These are phyloP conservation scores for Persicaria tinctoria DNA, from an alignment of 148 eudicot genomes.

Conservation along the genomic window DNA sequence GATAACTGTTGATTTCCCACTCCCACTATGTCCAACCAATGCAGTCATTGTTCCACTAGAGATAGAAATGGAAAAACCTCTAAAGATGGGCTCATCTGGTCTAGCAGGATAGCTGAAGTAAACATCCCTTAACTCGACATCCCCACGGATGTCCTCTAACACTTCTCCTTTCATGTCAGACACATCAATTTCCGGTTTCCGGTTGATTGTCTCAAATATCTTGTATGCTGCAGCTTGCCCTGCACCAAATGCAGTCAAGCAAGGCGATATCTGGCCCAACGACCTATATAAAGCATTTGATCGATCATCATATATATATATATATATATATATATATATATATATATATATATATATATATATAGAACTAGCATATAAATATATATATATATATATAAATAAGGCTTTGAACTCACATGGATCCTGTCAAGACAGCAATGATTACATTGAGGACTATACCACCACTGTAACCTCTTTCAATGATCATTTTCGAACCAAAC, in stretches of 20 bases:
- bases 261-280: conserved; percentile 56
- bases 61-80: conserved; percentile 42
- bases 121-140: conserved; percentile 44
- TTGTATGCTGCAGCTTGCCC: conserved; percentile 56
- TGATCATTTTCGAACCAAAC: conserved; percentile 58
- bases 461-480: conserved; percentile 41
- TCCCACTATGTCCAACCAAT: conserved; percentile 62
- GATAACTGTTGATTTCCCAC: conserved; percentile 60
- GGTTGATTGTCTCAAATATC: conserved; percentile 48
- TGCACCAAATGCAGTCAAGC: conserved; percentile 52
- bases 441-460: conserved; percentile 50
- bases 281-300: conserved; percentile 24
- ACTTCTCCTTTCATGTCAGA: conserved; percentile 31
- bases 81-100: conserved; percentile 48
- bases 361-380: too few relatives aligned
- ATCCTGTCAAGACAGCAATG: conserved; percentile 49
- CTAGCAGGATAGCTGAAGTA: conserved; percentile 53
- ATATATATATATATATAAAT: not conserved
- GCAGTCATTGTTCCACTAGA: conserved; percentile 49
- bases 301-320: too few relatives aligned
- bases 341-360: not conserved
- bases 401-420: conserved; percentile 34
- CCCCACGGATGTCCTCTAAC: conserved; percentile 41
- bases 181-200: conserved; percentile 50
- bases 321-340: too few relatives aligned